Base-by-base conservation (phyloP, 2,329 filamentous ascomycete species). In the Xylariales sp. region DNA sequence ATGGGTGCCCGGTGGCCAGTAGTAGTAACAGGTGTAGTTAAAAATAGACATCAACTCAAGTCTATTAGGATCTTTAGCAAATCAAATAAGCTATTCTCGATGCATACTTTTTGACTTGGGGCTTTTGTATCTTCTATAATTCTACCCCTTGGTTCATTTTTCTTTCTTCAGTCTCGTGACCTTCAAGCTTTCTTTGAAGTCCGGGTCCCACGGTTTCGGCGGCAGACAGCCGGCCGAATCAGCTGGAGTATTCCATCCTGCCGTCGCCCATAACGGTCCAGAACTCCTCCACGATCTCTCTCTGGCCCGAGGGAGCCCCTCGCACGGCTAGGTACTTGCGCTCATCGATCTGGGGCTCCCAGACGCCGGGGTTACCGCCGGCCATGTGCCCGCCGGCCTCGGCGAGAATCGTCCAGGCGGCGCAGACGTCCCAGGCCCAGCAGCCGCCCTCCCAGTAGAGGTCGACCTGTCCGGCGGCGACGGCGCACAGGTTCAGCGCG, bases 401-500 rank as follows among this genome's bases (percentile, higher is more conserved):
- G 20, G 67, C 65, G 18, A 91, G 64, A 43, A 91, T 82, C 41
- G 82, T 79, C 86, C 85, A 90, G 0, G 81, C 86, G 5, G 87
- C 87, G 54, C 83, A 87, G 3, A 91, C 86, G 57, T 91, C 86
- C 86, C 86, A 91, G 2, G 85, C 84, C 76, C 85, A 91, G 60
- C 84, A 88, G 1, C 87, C 86, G 25, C 83, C 85, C 63, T 91
- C 86, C 86, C 86, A 91, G 57, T 88, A 91, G 16, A 78, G 52
- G 56, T 91, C 86, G 18, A 88, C 50, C 57, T 80, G 73, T 0
- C 86, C 86, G 8, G 78, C 75, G 3, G 86, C 86, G 4, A 88
- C 81, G 27, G 72, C 74, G 40, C 83, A 87, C 14, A 90, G 60
- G 58, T 90, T 90, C 51, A 91, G 65, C 28, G 86, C 86, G 6